phyloP scores from a whole-genome alignment of 345 rosid genomes.

The Salix suchowensis region DNA sequence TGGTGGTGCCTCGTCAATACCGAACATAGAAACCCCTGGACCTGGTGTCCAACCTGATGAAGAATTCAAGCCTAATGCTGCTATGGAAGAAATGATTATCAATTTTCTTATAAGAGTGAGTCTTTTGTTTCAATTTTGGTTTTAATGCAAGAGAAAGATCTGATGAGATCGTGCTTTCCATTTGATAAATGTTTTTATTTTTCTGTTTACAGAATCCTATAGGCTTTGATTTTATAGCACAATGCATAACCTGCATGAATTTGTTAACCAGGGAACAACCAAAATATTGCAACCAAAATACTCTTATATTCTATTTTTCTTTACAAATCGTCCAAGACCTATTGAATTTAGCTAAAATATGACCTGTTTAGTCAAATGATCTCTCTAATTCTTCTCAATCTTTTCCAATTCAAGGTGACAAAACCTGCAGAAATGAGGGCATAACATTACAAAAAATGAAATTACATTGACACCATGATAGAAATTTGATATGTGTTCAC shows the following conservation, averaged over 20 bases:
- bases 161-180: not conserved
- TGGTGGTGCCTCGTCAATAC: conserved; percentile 80
- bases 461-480: not conserved
- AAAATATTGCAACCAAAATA: not conserved
- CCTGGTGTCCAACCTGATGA: conserved; percentile 95
- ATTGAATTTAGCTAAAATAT: not conserved
- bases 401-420: not conserved
- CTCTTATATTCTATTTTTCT: not conserved
- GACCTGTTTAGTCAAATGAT: not conserved
- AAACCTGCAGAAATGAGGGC: not conserved
- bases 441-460: not conserved
- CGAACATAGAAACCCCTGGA: conserved; percentile 93
- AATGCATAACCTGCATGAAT: not conserved
- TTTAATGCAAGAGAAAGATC: conserved; percentile 2
- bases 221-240: not conserved
- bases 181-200: not conserved
- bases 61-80: conserved; percentile 98
- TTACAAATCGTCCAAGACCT: not conserved
- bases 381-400: not conserved
- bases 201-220: not conserved
- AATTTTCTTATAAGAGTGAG: conserved; percentile 96
- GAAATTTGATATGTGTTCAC: not conserved
- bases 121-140: conserved; percentile 16
- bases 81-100: conserved; percentile 99
- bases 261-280: not conserved